A percentile compares a stretch with the other conserved stretches of the same genome.
Evolutionary conservation across 371 early-diverging fungal genomes (phyloP).

Genomic region (Mortierella sp.): DNA sequence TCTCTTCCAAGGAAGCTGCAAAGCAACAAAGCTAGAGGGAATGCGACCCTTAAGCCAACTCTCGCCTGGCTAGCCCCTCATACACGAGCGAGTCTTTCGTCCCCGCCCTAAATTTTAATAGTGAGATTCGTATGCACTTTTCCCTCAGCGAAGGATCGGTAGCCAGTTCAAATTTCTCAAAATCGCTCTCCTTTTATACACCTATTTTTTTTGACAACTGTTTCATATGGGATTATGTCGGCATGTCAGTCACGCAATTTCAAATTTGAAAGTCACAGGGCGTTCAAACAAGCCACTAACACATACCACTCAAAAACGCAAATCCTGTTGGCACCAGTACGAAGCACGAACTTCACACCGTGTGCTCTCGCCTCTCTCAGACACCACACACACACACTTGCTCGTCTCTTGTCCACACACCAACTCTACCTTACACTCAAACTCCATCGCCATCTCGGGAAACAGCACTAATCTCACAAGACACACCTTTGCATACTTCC

Average conservation of each 20-base stretch:
- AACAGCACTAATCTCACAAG: not conserved
- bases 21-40: slow-evolving; percentile 18
- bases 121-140: slow-evolving; percentile 59
- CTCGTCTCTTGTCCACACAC: too few relatives aligned
- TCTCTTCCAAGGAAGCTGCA: slow-evolving; percentile 12
- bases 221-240: slow-evolving; percentile 7
- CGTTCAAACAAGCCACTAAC: too few relatives aligned
- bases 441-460: not conserved
- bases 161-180: slow-evolving; percentile 6
- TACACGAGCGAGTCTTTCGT: slow-evolving; percentile 31
- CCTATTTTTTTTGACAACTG: not conserved
- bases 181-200: not conserved
- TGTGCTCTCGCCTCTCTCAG: not conserved
- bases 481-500: not conserved
- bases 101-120: slow-evolving; percentile 16
- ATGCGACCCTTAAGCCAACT: slow-evolving; percentile 19
- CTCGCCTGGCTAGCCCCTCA: slow-evolving; percentile 1
- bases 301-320: too few relatives aligned
- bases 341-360: not conserved
- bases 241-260: not conserved
- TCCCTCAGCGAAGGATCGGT: slow-evolving; percentile 59
- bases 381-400: too few relatives aligned
- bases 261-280: too few relatives aligned
- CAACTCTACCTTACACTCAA: not conserved
- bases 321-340: too few relatives aligned